These are phyloP conservation scores for Canna indica DNA, from an alignment of 176 grass and related monocot species.

Conservation along the genomic window DNA sequence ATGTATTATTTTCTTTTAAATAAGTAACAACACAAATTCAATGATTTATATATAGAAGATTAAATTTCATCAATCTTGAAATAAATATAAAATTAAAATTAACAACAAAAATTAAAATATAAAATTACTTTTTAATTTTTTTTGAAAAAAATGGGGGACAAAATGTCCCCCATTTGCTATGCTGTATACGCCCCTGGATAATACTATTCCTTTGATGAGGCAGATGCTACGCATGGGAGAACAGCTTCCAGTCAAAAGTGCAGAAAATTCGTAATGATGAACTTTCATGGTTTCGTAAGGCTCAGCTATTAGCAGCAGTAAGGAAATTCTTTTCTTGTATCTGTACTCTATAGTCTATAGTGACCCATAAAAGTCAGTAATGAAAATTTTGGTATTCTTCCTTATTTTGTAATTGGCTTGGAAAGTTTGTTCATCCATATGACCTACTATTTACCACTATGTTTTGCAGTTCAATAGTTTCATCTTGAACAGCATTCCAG, in stretches of 20 bases:
- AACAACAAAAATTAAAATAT: too few relatives aligned
- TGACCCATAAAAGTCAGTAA: not conserved
- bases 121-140: too few relatives aligned
- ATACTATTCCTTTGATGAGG: constrained; percentile 1
- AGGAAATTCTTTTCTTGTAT: not conserved
- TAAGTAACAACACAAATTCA: too few relatives aligned
- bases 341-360: too few relatives aligned
- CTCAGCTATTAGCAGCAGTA: constrained; percentile 88
- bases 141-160: too few relatives aligned
- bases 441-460: constrained; percentile 23
- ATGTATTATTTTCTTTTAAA: too few relatives aligned
- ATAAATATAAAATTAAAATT: too few relatives aligned
- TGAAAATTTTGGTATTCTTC: constrained; percentile 10
- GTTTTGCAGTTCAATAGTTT: constrained; percentile 89
- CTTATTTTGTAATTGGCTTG: not conserved
- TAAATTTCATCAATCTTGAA: too few relatives aligned
- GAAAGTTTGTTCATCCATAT: not conserved
- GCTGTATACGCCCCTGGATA: too few relatives aligned
- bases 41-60: too few relatives aligned
- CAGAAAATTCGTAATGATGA: constrained; percentile 90
- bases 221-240: constrained; percentile 98
- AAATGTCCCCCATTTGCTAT: too few relatives aligned
- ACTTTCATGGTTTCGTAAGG: constrained; percentile 86
- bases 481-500: constrained; percentile 92
- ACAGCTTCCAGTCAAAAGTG: constrained; percentile 96